These are phyloP conservation scores for Lentinus brumalis DNA, from an alignment of 768 basidiomycete species.

Conservation along the genomic window DNA sequence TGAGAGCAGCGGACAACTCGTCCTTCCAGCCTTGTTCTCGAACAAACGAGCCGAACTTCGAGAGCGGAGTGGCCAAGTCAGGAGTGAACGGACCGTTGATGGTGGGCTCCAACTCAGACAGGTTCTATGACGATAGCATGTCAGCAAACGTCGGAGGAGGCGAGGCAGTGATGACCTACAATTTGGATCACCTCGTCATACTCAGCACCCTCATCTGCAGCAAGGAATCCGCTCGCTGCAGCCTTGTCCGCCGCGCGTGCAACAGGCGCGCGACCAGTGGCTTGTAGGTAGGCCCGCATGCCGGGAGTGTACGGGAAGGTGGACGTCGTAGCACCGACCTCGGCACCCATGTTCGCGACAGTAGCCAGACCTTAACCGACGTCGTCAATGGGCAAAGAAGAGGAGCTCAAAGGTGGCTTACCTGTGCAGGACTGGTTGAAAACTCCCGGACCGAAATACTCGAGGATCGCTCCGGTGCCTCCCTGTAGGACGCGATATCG, in stretches of 20 bases:
- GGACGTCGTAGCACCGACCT: conserved; percentile 99
- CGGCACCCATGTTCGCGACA: conserved; percentile 98
- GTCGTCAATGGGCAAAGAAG: background rate
- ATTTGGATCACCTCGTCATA: conserved; percentile 96
- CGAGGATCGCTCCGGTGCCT: conserved; percentile 93
- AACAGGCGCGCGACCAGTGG: conserved; percentile 86
- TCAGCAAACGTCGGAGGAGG: background rate
- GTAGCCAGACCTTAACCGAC: conserved; percentile 74
- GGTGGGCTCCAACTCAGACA: conserved; percentile 87
- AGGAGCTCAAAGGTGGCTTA: conserved; percentile 27
- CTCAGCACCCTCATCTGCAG: conserved; percentile 83
- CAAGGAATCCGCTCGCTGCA: conserved; percentile 73
- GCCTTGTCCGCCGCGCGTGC: conserved; percentile 87
- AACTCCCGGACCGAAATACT: conserved; percentile 96
- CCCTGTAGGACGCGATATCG: conserved; percentile 51
- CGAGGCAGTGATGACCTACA: conserved; percentile 45
- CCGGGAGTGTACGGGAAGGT: conserved; percentile 93
- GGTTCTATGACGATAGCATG: conserved; percentile 51
- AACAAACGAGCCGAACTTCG: conserved; percentile 81
- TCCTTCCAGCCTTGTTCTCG: conserved; percentile 91
- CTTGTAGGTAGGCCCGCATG: conserved; percentile 88
- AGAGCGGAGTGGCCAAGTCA: conserved; percentile 91
- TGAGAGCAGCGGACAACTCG: conserved; percentile 86
- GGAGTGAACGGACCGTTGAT: conserved; percentile 99
- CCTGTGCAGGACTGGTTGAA: conserved; percentile 90